A percentile compares a stretch with the other conserved stretches of the same genome.
These are phyloP conservation scores for Circinella umbellata DNA, from an alignment of 371 early-diverging fungal genomes.

Conservation along the genomic window DNA sequence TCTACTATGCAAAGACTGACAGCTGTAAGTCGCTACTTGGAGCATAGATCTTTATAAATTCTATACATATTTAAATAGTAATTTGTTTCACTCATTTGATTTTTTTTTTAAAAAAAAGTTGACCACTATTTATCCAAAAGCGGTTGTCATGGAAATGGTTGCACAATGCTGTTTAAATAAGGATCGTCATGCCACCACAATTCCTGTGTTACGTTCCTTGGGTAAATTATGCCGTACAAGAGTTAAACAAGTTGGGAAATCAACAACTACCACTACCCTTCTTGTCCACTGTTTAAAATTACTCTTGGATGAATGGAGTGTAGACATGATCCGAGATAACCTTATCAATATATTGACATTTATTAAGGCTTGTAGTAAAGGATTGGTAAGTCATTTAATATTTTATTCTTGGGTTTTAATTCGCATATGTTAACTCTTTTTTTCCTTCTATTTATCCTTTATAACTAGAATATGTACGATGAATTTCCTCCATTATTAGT, in stretches of 20 bases:
- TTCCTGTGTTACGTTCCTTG: slow-evolving; percentile 26
- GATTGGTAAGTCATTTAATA: not conserved
- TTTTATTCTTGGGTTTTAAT: not conserved
- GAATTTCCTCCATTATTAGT: not conserved
- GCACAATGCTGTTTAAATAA: slow-evolving; percentile 21
- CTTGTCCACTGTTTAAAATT: not conserved
- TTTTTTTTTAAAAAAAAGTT: slow-evolving; percentile 17
- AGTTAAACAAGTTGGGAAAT: slow-evolving; percentile 1
- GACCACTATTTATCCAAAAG: slow-evolving; percentile 31
- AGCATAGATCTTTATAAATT: not conserved
- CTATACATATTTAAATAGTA: too few species aligned
- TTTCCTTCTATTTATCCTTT: not conserved
- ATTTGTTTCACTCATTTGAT: not conserved
- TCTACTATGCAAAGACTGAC: slow-evolving; percentile 7
- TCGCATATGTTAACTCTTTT: not conserved
- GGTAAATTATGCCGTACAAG: slow-evolving; percentile 16
- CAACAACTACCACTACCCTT: not conserved
- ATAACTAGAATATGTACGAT: not conserved
- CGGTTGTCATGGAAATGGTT: slow-evolving; percentile 21
- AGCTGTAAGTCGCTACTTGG: slow-evolving; percentile 6
- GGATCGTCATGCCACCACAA: slow-evolving; percentile 25
- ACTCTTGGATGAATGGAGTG: not conserved
- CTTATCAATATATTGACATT: not conserved
- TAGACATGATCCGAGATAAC: not conserved
- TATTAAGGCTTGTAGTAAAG: not conserved